Percentiles rank a stretch among this genome's conserved stretches.
These are phyloP conservation scores for Ceratocystis eucalypticola DNA, from an alignment of 2,329 filamentous ascomycete species.

Conservation along the genomic window DNA sequence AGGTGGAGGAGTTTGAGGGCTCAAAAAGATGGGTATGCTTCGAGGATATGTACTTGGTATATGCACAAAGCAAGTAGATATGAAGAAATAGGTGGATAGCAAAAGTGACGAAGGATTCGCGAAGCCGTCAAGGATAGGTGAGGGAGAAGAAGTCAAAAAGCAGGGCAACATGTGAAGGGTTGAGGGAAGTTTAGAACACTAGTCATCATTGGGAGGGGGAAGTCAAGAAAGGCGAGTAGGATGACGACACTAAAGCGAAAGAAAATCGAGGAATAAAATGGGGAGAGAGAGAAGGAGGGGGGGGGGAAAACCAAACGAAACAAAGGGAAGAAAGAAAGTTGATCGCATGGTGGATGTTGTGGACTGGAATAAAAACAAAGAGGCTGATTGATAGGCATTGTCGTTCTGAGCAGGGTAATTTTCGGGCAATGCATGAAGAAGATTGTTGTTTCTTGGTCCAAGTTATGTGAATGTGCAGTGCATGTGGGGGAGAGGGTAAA, in stretches of 20 bases:
- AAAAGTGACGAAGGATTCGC: constrained; percentile 10
- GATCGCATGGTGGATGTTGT: neutral
- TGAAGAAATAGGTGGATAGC: constrained; percentile 6
- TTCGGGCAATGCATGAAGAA: neutral
- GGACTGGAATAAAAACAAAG: neutral
- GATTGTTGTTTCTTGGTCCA: neutral
- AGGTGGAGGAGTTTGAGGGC: constrained; percentile 3
- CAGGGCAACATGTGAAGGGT: constrained; percentile 9
- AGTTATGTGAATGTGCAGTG: neutral
- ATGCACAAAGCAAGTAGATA: neutral
- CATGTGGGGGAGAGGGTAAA: neutral
- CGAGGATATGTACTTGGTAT: constrained; percentile 7
- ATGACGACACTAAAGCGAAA: constrained; percentile 9
- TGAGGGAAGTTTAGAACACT: constrained; percentile 8
- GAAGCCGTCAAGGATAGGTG: constrained; percentile 9
- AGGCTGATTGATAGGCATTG: neutral
- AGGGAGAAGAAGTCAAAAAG: constrained; percentile 2
- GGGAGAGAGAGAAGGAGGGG: neutral
- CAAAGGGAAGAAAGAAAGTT: neutral
- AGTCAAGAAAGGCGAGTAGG: constrained; percentile 15
- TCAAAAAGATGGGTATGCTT: constrained; percentile 10
- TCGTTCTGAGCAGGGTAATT: neutral
- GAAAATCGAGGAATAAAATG: constrained; percentile 2
- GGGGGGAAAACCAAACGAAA: constrained; percentile 6
- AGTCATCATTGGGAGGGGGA: constrained; percentile 4